Base-by-base conservation (phyloP, 75 land plant species). In the Pinus tabuliformis region DNA sequence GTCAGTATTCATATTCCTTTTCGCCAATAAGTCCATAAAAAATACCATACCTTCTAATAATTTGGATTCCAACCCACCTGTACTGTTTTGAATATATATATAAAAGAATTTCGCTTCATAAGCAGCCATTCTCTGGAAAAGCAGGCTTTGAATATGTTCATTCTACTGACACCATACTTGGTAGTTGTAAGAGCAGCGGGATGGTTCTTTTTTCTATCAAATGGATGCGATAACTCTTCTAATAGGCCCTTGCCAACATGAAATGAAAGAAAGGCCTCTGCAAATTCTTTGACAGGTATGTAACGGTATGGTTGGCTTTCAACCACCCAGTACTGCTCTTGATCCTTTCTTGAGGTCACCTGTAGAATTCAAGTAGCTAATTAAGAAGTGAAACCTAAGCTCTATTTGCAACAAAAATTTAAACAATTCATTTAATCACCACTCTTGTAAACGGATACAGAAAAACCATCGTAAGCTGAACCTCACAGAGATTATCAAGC, bases 101-200 rank as follows among this genome's bases (percentile, higher is more conserved):
- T 86, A 75, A 95, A 95, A 6, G 96, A 91, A 78, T 95, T 93
- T 58, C 98, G 75, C 75, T 89, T 88, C 91, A 91, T 93, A 58
- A 95, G 82, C 62, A 95, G 80, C 62, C 58, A 75, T 66, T 95
- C 98, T 77, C 89, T 89, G 13, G 84, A 58, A 62, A 82, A 73
- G 70, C 86, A 84, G 37, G 96, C 96, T 58, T 91, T 89, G 37
- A 93, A 64, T 8, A 95, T 84, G 80, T 91, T 93, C 74, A 14
- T 83, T 78, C 76, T 89, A 36, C 78, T 76, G 15, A 87, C 75
- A 22, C 90, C 93, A 82, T 91, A 95, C 17, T 84, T 84, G 56
- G 77, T 36, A 28, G 86, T 80, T 30, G 88, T 75, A 56, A 94
- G 79, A 73, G 90, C 94, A 75, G 87, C 87, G 16, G 78, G 75